Evolutionary conservation across 2,329 filamentous ascomycete genomes (phyloP).

Genomic region (Ophiostoma piceae): DNA sequence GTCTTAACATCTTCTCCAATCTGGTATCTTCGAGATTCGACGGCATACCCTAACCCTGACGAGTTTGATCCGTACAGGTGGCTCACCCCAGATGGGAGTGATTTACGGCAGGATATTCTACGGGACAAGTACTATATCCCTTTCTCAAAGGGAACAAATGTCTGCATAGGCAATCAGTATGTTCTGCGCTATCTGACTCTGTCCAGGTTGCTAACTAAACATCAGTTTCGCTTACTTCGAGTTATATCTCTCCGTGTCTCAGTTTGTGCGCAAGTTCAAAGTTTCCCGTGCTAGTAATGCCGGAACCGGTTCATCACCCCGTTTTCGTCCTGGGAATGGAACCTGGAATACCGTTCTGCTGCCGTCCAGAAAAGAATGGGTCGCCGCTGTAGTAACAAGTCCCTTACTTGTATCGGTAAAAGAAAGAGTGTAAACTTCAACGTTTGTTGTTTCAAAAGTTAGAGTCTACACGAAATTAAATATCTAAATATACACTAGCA

Average conservation of each 20-base stretch:
- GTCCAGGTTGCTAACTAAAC: not conserved
- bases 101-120: not conserved
- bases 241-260: not conserved
- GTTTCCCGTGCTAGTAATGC: not conserved
- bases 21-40: slow-evolving; percentile 21
- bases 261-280: not conserved
- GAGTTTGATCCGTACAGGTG: slow-evolving; percentile 21
- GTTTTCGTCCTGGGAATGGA: not conserved
- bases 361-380: slow-evolving; percentile 2
- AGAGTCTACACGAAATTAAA: too few relatives aligned
- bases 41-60: slow-evolving; percentile 21
- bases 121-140: slow-evolving; percentile 24
- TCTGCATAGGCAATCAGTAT: slow-evolving; percentile 23
- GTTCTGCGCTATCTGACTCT: not conserved
- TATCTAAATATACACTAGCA: too few relatives aligned
- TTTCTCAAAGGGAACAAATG: slow-evolving; percentile 23
- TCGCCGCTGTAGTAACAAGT: not conserved
- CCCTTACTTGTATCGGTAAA: not conserved
- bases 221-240: slow-evolving; percentile 4
- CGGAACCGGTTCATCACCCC: not conserved
- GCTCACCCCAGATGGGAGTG: slow-evolving; percentile 18
- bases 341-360: not conserved
- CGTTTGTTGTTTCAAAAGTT: too few relatives aligned
- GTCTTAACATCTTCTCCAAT: slow-evolving; percentile 23
- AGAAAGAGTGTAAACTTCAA: not conserved